Evolutionary conservation across 768 basidiomycete species (phyloP).

Genomic region (Tephrocybe sp.): DNA sequence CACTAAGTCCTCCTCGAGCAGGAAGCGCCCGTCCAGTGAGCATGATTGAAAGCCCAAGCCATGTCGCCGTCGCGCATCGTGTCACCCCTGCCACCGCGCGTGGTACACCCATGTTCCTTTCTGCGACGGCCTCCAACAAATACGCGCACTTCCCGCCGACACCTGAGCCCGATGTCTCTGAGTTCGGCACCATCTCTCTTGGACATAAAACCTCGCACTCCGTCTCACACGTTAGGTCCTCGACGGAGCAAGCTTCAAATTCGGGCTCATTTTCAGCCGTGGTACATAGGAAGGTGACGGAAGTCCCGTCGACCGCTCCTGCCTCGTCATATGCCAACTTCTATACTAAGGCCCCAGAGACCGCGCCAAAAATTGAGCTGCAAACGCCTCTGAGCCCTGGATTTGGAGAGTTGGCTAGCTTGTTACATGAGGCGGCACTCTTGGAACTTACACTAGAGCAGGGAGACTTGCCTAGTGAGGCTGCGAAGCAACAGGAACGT

Average conservation of each 20-base stretch:
- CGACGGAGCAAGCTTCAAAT: conserved; percentile 11
- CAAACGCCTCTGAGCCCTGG: conserved; percentile 48
- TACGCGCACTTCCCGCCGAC: conserved; percentile 38
- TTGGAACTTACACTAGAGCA: conserved; percentile 54
- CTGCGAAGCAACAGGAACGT: conserved; percentile 5
- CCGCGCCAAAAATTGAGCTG: conserved; percentile 30
- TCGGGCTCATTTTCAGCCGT: conserved; percentile 50
- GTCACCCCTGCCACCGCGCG: conserved; percentile 36
- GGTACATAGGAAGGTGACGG: conserved; percentile 56
- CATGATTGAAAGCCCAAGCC: conserved; percentile 39
- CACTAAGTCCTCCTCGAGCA: conserved; percentile 5
- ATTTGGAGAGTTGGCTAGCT: conserved; percentile 48
- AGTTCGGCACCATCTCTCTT: conserved; percentile 27
- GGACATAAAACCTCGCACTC: conserved; percentile 24
- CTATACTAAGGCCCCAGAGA: conserved; percentile 21
- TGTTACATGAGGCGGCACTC: conserved; percentile 59
- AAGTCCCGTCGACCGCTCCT: conserved; percentile 27
- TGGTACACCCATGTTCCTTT: conserved; percentile 36
- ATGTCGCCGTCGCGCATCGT: conserved; percentile 35
- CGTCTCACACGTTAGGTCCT: conserved; percentile 18
- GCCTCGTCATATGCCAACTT: conserved; percentile 19
- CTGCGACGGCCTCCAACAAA: conserved; percentile 27
- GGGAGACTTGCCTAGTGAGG: conserved; percentile 46
- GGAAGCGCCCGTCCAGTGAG: conserved; percentile 29
- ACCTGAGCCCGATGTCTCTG: conserved; percentile 24